phyloP scores from a whole-genome alignment of 2,329 filamentous ascomycete species.

The Talaromyces marneffei region DNA sequence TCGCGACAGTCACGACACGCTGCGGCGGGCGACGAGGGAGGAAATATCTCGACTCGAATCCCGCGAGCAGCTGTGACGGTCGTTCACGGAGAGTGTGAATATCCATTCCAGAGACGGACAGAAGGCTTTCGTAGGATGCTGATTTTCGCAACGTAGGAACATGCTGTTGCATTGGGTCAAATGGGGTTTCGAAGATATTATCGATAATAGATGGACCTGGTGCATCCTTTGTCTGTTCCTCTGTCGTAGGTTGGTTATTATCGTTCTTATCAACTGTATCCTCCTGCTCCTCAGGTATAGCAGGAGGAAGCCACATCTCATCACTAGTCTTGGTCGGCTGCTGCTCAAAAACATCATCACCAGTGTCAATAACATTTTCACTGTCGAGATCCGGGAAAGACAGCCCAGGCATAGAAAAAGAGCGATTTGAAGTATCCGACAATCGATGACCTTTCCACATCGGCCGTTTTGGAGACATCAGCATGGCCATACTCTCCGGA shows the following conservation, averaged over 20 bases:
- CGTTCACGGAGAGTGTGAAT: conserved; percentile 75
- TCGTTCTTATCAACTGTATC: conserved; percentile 18
- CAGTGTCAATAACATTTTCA: conserved; percentile 13
- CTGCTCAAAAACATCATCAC: conserved; percentile 1
- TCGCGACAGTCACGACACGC: conserved; percentile 41
- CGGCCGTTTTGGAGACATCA: conserved; percentile 59
- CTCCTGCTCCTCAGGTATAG: conserved; percentile 38
- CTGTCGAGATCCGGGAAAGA: neutral
- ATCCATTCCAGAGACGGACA: conserved; percentile 81
- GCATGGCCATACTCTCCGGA: conserved; percentile 63
- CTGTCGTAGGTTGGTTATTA: neutral
- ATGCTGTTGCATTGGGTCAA: conserved; percentile 27
- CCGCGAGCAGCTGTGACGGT: conserved; percentile 63
- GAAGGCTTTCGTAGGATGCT: conserved; percentile 78
- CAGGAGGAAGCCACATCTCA: conserved; percentile 23
- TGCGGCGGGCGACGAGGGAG: conserved; percentile 38
- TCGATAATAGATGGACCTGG: conserved; percentile 16
- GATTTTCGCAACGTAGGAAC: conserved; percentile 54
- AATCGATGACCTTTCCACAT: conserved; percentile 50
- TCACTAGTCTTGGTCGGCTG: conserved; percentile 13
- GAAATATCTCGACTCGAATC: conserved; percentile 48
- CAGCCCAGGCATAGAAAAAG: conserved; percentile 14
- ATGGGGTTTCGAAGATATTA: conserved; percentile 16
- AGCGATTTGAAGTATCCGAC: conserved; percentile 52
- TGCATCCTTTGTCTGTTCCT: conserved; percentile 2